Conservation (phyloP, 176 grass and related monocot genomes). For the Eleusine coracana region DNA sequence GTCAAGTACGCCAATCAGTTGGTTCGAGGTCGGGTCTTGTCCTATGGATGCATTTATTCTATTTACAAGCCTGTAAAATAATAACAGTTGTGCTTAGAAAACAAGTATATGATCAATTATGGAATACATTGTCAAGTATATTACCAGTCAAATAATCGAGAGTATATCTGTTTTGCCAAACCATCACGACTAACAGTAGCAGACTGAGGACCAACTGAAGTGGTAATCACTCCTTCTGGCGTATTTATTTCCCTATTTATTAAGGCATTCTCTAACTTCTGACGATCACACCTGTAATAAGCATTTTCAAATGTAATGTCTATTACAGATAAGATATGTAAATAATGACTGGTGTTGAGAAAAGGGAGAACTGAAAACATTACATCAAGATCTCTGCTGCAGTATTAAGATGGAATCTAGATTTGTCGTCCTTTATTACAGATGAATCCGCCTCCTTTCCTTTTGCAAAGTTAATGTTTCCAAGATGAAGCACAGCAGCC, state of each 20-base stretch:
- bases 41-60: slow-evolving; percentile 97
- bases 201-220: slow-evolving; percentile 81
- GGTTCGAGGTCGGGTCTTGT: slow-evolving; percentile 77
- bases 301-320: slow-evolving; percentile 36
- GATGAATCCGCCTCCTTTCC: slow-evolving; percentile 92
- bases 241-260: slow-evolving; percentile 89
- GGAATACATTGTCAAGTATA: slow-evolving; percentile 25
- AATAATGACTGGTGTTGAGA: slow-evolving; percentile 31
- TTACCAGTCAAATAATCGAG: slow-evolving; percentile 95
- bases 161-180: slow-evolving; percentile 86
- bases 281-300: slow-evolving; percentile 69
- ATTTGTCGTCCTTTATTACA: slow-evolving; percentile 88
- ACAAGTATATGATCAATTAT: slow-evolving; percentile 35
- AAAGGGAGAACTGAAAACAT: slow-evolving; percentile 25
- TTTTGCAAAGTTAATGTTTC: slow-evolving; percentile 91
- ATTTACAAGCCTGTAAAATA: slow-evolving; percentile 75
- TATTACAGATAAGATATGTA: slow-evolving; percentile 36
- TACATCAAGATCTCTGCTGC: slow-evolving; percentile 91
- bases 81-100: slow-evolving; percentile 42
- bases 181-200: slow-evolving; percentile 93
- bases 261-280: slow-evolving; percentile 82
- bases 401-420: slow-evolving; percentile 86
- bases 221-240: slow-evolving; percentile 92
- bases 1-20: slow-evolving; percentile 97
- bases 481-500: slow-evolving; percentile 96